Conservation (phyloP, 352 stramenopile species). For the Phytopythium sindhum region DNA sequence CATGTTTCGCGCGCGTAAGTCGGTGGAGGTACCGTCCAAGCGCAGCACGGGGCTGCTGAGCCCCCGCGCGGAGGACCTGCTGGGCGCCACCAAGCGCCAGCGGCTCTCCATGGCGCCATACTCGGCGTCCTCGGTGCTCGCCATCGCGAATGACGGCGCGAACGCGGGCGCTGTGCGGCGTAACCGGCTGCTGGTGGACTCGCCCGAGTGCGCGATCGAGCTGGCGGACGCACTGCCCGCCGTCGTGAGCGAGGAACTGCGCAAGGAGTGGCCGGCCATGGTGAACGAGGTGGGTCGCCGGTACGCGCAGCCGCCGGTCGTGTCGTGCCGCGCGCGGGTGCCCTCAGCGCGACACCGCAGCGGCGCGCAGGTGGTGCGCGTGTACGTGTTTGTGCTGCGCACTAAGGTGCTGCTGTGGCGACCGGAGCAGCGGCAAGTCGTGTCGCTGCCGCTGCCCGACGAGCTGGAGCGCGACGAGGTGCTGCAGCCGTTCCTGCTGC, state of each 20-base stretch:
- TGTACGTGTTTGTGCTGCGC: constrained; percentile 54
- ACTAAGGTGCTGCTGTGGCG: constrained; percentile 71
- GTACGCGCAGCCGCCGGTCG: constrained; percentile 14
- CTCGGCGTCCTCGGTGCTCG: constrained; percentile 5
- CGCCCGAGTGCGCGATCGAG: constrained; percentile 50
- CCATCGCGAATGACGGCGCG: constrained; percentile 10
- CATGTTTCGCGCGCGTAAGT: constrained; percentile 79
- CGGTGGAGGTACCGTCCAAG: constrained; percentile 61
- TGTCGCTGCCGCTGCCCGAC: constrained; percentile 52
- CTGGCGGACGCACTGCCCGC: constrained; percentile 37
- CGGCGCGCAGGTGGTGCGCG: constrained; percentile 48
- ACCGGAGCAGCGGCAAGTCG: constrained; percentile 38
- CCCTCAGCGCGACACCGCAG: constrained; percentile 43
- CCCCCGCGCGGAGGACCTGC: constrained; percentile 26
- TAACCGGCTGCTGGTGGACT: constrained; percentile 43
- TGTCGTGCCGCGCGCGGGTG: constrained; percentile 34
- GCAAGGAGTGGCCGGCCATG: constrained; percentile 29
- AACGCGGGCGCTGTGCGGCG: neutral
- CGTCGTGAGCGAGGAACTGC: constrained; percentile 44
- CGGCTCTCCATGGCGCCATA: constrained; percentile 27
- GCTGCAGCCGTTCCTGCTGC: constrained; percentile 64
- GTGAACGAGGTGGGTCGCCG: constrained; percentile 10
- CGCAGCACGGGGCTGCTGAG: constrained; percentile 43
- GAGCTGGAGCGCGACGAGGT: constrained; percentile 44
- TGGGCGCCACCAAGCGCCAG: constrained; percentile 54